Evolutionary conservation across 2,329 filamentous ascomycete genomes (phyloP).

Genomic region (Xylaria multiplex): DNA sequence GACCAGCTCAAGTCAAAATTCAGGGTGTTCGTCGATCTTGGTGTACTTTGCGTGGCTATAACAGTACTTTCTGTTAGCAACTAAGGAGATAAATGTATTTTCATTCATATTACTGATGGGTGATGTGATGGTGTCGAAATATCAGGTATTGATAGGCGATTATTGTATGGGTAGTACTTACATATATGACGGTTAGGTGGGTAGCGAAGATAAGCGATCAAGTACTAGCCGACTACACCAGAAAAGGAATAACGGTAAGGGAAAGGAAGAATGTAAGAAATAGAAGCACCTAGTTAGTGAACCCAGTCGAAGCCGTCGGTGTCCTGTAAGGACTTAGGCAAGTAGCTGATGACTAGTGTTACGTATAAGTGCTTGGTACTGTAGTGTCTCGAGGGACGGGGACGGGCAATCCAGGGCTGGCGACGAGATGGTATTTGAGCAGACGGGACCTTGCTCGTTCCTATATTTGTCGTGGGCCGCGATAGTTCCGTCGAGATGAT

Average conservation of each 20-base stretch:
- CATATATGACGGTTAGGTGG: background rate
- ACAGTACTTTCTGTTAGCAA: slow-evolving; percentile 18
- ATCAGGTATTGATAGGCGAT: background rate
- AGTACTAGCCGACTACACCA: background rate
- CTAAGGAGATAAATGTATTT: background rate
- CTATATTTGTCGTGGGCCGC: slow-evolving; percentile 7
- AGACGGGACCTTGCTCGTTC: background rate
- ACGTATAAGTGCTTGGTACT: slow-evolving; percentile 7
- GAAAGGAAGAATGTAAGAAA: background rate
- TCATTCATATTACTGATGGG: background rate
- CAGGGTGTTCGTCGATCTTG: background rate
- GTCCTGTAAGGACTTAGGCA: background rate
- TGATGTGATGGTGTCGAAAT: background rate
- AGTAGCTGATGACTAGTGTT: slow-evolving; percentile 5
- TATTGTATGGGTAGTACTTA: background rate
- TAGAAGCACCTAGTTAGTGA: too few relatives aligned
- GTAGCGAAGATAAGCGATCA: background rate
- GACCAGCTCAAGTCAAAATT: background rate
- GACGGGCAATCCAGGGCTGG: background rate
- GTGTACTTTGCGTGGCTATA: slow-evolving; percentile 3
- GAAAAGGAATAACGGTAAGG: background rate
- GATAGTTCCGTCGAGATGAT: background rate
- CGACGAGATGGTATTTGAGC: slow-evolving; percentile 3
- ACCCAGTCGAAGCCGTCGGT: background rate
- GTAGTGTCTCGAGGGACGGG: background rate